Evolutionary conservation across 768 basidiomycete genomes (phyloP), one percentile per base, ranked within the genome.

Genomic region (Paxillus ammoniavirescens): DNA sequence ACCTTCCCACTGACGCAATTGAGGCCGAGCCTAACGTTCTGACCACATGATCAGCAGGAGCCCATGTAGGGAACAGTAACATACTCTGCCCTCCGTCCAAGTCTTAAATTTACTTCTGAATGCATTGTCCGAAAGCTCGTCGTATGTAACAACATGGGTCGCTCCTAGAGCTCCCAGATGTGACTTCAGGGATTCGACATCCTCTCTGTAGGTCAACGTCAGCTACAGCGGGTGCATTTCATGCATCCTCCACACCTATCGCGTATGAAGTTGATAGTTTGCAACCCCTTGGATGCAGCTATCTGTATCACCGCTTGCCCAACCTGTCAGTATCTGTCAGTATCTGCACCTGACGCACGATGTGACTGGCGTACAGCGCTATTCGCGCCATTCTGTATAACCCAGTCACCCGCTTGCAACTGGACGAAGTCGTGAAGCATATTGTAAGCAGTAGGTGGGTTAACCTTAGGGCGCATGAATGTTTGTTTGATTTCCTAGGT

Each of bases 261-360:
- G 15, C 93, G 82, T 23, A 95, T 82, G 56, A 94, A 78, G 63
- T 94, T 94, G 61, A 94, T 80, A 1, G 91, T 93, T 38, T 84
- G 86, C 40, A 91, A 53, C 6, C 87, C 86, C 46, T 75, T 77
- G 14, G 79, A 75, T 30, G 80, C 83, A n/a, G 91, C 90, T 37
- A 95, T 86, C 60, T 93, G 91, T 46, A 93, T 90, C 21, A 93
- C 88, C 0, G 85, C 84, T 74, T 93, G 89, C 12, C 92, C 92
- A 13, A 89, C 87, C 86, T 88, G 51, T 15, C 45, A 42, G 52
- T 50, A 42, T 50, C 35, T 13, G 8, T 57, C 47, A 62, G 28
- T 45, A 33, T 14, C 35, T 14, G 9, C 38, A 38, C 17, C 12
- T 8, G 42, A 45, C 10, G 13, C n/a, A 48, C 33, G 9, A 43